Conservation (phyloP, 164 flowering plant species). For the Magnolia officinalis region DNA sequence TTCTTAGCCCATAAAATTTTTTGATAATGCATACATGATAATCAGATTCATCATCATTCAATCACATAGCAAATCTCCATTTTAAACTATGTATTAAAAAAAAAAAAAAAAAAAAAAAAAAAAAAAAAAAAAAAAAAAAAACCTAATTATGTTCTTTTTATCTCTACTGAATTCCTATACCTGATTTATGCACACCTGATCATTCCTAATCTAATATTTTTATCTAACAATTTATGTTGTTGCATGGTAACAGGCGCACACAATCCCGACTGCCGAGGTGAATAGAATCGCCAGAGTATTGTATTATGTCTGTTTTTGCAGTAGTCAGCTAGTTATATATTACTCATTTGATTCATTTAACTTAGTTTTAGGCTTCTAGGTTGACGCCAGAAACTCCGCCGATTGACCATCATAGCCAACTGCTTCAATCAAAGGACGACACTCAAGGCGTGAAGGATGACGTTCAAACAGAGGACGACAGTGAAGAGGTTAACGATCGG, state of each 20-base stretch:
- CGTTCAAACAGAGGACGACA: no score
- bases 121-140: no score
- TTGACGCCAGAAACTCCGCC: conserved; percentile 18
- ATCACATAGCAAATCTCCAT: no score
- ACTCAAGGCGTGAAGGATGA: conserved; percentile 26
- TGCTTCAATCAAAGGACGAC: conserved; percentile 21
- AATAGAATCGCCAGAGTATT: background rate
- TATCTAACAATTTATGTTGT: background rate
- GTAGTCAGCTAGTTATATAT: conserved; percentile 2
- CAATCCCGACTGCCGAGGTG: conserved; percentile 25
- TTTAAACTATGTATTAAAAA: no score
- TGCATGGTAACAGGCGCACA: conserved; percentile 17
- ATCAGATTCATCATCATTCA: no score
- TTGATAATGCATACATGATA: no score
- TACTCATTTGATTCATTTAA: conserved; percentile 21
- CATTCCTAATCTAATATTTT: background rate
- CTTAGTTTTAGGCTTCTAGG: conserved; percentile 27
- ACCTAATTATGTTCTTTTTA: no score
- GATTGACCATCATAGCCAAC: conserved; percentile 10
- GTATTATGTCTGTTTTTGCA: background rate
- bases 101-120: no score
- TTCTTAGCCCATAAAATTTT: background rate
- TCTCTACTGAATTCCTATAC: no score
- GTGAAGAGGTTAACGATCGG: background rate
- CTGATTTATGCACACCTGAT: background rate